Conservation (phyloP, 176 grass and related monocot species). For the Thalia dealbata region DNA sequence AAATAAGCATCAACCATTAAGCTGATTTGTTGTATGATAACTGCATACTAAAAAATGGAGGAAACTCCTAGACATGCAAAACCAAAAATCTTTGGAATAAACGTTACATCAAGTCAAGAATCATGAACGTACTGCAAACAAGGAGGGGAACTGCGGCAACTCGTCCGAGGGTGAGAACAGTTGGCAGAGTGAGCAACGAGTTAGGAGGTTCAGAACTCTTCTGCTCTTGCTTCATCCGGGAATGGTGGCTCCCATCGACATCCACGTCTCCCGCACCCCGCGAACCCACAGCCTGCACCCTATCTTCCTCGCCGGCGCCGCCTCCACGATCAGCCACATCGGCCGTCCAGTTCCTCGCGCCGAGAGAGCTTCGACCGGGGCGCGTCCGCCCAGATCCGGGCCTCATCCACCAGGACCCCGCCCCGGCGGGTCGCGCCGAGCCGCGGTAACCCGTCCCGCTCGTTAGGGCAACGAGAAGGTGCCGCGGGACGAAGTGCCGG, state of each 20-base stretch:
- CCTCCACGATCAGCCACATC: constrained; percentile 32
- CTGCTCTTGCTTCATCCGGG: constrained; percentile 14
- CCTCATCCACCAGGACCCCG: constrained; percentile 4
- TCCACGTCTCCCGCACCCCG: constrained; percentile 15
- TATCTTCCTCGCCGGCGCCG: constrained; percentile 37
- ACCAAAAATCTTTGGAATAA: neutral
- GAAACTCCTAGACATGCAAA: neutral
- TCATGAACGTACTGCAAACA: constrained; percentile 54
- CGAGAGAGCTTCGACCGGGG: neutral
- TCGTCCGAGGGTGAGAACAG: constrained; percentile 78
- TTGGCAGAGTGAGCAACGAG: constrained; percentile 70
- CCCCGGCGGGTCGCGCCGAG: neutral
- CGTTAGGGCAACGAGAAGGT: neutral
- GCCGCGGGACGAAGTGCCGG: constrained; percentile 28
- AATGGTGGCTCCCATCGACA: constrained; percentile 26
- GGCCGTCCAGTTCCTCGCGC: constrained; percentile 5
- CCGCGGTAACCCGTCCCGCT: neutral
- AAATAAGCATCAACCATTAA: too few relatives aligned
- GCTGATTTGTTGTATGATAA: too few relatives aligned
- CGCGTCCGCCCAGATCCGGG: constrained; percentile 6
- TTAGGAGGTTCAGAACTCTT: neutral
- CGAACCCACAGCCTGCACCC: constrained; percentile 24
- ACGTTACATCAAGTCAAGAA: neutral
- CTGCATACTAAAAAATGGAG: constrained; percentile 4
- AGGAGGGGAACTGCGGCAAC: constrained; percentile 84